These are phyloP conservation scores for Microcos paniculata DNA, from an alignment of 345 rosid genomes.

Conservation along the genomic window DNA sequence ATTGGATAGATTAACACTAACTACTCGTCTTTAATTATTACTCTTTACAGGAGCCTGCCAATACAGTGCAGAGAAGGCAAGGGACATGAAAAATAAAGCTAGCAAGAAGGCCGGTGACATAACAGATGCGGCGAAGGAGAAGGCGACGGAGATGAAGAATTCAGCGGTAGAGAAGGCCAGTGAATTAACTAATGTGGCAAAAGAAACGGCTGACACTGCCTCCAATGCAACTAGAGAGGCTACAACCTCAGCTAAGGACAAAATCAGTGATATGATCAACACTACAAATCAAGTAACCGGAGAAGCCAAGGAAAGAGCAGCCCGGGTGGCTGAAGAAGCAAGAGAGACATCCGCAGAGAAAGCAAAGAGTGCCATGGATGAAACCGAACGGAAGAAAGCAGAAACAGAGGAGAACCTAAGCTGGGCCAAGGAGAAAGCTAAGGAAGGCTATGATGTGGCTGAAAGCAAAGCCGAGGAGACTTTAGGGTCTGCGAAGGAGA, in stretches of 20 bases:
- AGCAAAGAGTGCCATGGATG: conserved; percentile 1
- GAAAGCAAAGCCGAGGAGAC: conserved; percentile 26
- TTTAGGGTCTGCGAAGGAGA: conserved; percentile 28
- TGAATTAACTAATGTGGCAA: conserved; percentile 2
- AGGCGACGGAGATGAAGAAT: background rate
- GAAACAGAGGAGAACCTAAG: conserved; percentile 21
- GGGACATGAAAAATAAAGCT: conserved; percentile 19
- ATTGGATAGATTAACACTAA: background rate
- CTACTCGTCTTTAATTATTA: background rate
- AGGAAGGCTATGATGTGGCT: conserved; percentile 28
- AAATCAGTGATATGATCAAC: background rate
- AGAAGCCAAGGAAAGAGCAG: conserved; percentile 8
- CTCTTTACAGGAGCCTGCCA: conserved; percentile 24
- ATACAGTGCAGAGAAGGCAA: conserved; percentile 26
- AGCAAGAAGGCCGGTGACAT: conserved; percentile 14
- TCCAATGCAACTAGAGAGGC: background rate
- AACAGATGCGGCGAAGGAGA: conserved; percentile 13
- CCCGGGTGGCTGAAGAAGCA: too few relatives aligned
- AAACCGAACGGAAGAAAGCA: conserved; percentile 14
- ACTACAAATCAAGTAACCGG: background rate
- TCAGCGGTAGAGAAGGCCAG: conserved; percentile 8
- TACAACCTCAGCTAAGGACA: background rate
- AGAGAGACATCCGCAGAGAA: too few relatives aligned
- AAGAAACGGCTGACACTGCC: conserved; percentile 8
- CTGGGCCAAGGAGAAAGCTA: conserved; percentile 41